Evolutionary conservation across 495 filamentous ascomycete species (phyloP).

Genomic region (Penicillium fimorum): DNA sequence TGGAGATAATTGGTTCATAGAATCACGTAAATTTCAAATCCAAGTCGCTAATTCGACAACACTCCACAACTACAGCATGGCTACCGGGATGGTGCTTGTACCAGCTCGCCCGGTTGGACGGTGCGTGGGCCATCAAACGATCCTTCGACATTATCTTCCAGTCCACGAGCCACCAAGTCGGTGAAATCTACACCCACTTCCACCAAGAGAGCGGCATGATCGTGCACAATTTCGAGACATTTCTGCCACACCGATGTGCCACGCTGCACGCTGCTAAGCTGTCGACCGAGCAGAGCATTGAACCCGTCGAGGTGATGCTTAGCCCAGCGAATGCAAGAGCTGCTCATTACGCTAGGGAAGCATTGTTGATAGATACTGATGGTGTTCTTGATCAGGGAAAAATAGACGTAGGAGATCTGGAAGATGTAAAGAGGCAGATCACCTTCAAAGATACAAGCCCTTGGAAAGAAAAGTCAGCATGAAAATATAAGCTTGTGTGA

Average conservation of each 20-base stretch:
- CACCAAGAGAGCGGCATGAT: constrained; percentile 73
- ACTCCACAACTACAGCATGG: constrained; percentile 5
- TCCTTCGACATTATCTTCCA: constrained; percentile 33
- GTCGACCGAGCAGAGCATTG: constrained; percentile 75
- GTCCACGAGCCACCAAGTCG: constrained; percentile 56
- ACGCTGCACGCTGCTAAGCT: constrained; percentile 76
- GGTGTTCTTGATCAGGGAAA: constrained; percentile 89
- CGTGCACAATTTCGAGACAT: constrained; percentile 77
- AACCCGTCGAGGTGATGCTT: constrained; percentile 89
- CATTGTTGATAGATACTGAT: constrained; percentile 83
- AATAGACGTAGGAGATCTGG: constrained; percentile 95
- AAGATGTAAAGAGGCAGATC: constrained; percentile 89
- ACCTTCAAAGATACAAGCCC: constrained; percentile 91
- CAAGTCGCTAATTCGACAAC: constrained; percentile 3
- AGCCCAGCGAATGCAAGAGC: constrained; percentile 92
- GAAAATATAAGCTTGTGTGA: not conserved
- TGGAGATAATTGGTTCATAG: not conserved
- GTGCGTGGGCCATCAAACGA: constrained; percentile 15
- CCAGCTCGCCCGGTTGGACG: constrained; percentile 27
- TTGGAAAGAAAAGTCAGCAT: constrained; percentile 41
- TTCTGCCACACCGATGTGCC: constrained; percentile 70
- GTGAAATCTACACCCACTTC: constrained; percentile 91
- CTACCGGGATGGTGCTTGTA: constrained; percentile 8
- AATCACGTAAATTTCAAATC: not conserved
- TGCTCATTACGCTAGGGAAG: constrained; percentile 83